Evolutionary conservation across 768 basidiomycete species (phyloP), one percentile per base, ranked within the genome.

Genomic region (Leccinum disarticulatum): DNA sequence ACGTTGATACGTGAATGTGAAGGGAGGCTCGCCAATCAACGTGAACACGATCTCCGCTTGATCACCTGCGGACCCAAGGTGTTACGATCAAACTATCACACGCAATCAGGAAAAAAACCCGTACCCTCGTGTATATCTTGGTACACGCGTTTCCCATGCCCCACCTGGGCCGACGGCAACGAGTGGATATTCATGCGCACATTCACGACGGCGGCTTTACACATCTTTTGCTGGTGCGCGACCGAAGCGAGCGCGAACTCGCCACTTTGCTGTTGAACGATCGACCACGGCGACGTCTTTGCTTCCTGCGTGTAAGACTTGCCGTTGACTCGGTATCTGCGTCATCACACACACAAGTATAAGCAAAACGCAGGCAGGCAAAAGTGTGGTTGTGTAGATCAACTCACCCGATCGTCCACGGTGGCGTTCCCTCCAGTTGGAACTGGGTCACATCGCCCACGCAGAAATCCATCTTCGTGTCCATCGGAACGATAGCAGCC

Each of bases 31-130:
- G 49, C 97, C 97, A 33, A 88, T 80, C 55, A 99, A 82, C 3
- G 87, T 87, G 74, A 99, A 98, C 46, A 88, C 76, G 60, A 99
- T 97, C 73, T 95, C 92, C 17, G 96, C 95, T 78, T 97, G 90
- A 68, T 94, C 92, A 57, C 92, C 91, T 92, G 63, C 13, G 31
- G 43, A 59, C 56, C 56, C 56, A 55, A 33, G 11, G 1, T 35
- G 38, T 25, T 38, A 22, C 50, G 30, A 57, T 38, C 38, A 43
- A 17, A 15, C 1, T 2, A 41, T 46, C 19, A 1, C 43, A 11
- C 8, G 4, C 3, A 3, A 52, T 33, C 22, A 6, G 2, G 5
- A 31, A 17, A 10, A 7, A 27, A 17, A n/a, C n/a, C 17, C 61
- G 43, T 55, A 86, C 95, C 95, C 79, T 97, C 95, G 58, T 94